These are phyloP conservation scores for Parachaetomium inaequale DNA, from an alignment of 495 filamentous ascomycete species.

Conservation along the genomic window DNA sequence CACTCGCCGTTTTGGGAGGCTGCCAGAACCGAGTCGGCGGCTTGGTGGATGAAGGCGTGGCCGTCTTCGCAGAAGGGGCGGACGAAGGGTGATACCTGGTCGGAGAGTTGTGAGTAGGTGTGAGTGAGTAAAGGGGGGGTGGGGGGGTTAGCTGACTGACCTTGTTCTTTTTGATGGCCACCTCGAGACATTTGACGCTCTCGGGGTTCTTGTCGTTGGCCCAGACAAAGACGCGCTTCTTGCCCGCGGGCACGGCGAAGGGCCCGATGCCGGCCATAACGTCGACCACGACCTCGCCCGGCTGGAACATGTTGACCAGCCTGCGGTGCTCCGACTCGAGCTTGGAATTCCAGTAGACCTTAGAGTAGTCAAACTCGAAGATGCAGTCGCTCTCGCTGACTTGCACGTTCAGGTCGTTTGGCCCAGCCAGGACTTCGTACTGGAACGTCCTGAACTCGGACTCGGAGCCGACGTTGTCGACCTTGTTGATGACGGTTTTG, in stretches of 20 bases:
- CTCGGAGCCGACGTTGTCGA: conserved; percentile 76
- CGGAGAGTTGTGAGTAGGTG: neutral
- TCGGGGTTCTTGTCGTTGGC: conserved; percentile 97
- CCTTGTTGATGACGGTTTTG: conserved; percentile 92
- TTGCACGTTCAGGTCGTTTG: conserved; percentile 74
- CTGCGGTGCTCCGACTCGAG: conserved; percentile 84
- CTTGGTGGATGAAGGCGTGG: conserved; percentile 67
- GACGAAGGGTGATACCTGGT: conserved; percentile 67
- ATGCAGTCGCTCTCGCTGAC: conserved; percentile 60
- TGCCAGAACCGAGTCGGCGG: conserved; percentile 59
- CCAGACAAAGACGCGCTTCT: conserved; percentile 88
- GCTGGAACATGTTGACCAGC: conserved; percentile 69
- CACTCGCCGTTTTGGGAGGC: conserved; percentile 47
- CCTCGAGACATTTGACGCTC: conserved; percentile 65
- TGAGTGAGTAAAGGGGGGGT: neutral
- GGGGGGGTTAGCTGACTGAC: conserved; percentile 35
- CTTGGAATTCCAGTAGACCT: conserved; percentile 96
- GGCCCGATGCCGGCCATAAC: conserved; percentile 98
- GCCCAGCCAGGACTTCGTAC: conserved; percentile 86
- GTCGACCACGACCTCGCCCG: conserved; percentile 87
- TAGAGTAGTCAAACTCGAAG: conserved; percentile 72
- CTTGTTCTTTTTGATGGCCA: conserved; percentile 74
- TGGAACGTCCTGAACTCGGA: conserved; percentile 88
- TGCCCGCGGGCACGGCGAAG: conserved; percentile 89
- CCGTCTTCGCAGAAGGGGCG: conserved; percentile 77